A percentile compares a stretch with the other conserved stretches of the same genome.
Evolutionary conservation across 1,284 basidiomycete species (phyloP).

Genomic region (Leccinum cinnamomeum): DNA sequence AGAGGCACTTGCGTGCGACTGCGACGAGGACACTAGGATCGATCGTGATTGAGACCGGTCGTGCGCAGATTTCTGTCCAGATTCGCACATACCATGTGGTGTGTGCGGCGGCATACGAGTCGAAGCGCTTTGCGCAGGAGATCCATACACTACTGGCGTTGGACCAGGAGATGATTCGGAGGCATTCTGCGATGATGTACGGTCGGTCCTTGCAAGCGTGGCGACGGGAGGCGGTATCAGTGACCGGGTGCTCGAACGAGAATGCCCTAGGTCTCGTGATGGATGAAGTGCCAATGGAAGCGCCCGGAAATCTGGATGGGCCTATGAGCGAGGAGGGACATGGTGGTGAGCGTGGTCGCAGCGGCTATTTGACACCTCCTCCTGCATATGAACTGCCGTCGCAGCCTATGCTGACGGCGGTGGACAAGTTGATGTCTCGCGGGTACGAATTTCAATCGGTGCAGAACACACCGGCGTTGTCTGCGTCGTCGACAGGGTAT

Average conservation of each 20-base stretch:
- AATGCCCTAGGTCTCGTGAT: conserved; percentile 10
- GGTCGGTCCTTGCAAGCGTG: conserved; percentile 4
- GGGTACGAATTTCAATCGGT: background rate
- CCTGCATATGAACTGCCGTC: conserved; percentile 8
- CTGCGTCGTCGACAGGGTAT: background rate
- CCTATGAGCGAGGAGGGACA: background rate
- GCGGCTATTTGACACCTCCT: conserved; percentile 1
- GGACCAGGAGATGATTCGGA: conserved; percentile 23
- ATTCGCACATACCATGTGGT: conserved; percentile 27
- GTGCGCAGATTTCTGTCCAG: conserved; percentile 24
- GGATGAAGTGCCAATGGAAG: conserved; percentile 28
- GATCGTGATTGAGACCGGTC: conserved; percentile 16
- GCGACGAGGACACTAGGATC: conserved; percentile 16
- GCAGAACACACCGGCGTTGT: background rate
- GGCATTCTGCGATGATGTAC: conserved; percentile 15
- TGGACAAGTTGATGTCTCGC: background rate
- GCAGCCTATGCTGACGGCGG: background rate
- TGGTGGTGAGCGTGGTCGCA: background rate
- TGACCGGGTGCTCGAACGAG: background rate
- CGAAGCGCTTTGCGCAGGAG: conserved; percentile 26
- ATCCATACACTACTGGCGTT: conserved; percentile 19
- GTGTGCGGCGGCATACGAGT: conserved; percentile 18
- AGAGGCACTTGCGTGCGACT: conserved; percentile 20
- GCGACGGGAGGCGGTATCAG: conserved; percentile 1
- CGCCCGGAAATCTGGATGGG: background rate